phyloP scores from a whole-genome alignment of 306 rosid genomes.

The Erythrophleum fordii region DNA sequence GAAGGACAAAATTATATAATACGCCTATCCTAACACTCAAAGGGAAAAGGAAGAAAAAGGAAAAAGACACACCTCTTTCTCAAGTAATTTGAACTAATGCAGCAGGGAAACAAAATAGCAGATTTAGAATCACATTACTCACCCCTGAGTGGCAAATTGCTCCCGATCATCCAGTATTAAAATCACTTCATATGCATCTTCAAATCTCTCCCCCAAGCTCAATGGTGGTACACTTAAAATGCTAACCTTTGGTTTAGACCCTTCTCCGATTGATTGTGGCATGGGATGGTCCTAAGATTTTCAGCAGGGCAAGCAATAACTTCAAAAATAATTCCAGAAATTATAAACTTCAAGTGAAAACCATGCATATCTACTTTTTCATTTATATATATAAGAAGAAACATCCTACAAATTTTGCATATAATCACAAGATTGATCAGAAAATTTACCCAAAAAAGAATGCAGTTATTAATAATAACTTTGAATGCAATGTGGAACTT shows the following conservation, averaged over 20 bases:
- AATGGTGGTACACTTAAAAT: constrained; percentile 77
- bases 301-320: constrained; percentile 38
- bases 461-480: constrained; percentile 16
- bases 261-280: constrained; percentile 48
- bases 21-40: constrained; percentile 8
- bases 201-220: constrained; percentile 87
- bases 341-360: constrained; percentile 11
- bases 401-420: background rate
- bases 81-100: background rate
- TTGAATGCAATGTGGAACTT: background rate
- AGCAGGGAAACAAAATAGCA: background rate
- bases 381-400: background rate
- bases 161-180: constrained; percentile 92
- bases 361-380: no score
- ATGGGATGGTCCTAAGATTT: constrained; percentile 47
- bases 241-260: constrained; percentile 46
- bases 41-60: background rate
- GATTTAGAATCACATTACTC: constrained; percentile 42
- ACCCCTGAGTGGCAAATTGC: constrained; percentile 92
- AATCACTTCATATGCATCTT: constrained; percentile 77
- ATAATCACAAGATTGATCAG: background rate
- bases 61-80: background rate
- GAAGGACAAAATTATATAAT: background rate
- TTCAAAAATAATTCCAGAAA: constrained; percentile 5
- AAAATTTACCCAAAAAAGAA: background rate